Conservation (phyloP, 2,329 filamentous ascomycete genomes). For the Aspergillus sp. region DNA sequence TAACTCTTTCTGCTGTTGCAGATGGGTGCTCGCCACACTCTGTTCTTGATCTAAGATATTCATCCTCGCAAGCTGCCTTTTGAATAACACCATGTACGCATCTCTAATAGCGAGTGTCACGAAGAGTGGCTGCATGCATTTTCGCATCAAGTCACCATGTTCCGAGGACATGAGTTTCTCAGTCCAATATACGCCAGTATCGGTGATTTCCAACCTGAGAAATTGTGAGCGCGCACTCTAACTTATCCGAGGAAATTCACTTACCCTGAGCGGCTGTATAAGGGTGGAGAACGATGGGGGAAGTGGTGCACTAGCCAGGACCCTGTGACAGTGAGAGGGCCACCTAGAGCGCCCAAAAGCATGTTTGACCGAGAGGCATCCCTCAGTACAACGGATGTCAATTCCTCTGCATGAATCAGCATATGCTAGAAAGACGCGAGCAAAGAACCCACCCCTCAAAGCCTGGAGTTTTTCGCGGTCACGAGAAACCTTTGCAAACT, state of each 20-base stretch:
- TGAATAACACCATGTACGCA: conserved; percentile 29
- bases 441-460: conserved; percentile 40
- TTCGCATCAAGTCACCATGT: conserved; percentile 27
- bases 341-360: conserved; percentile 47
- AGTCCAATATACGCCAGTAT: conserved; percentile 25
- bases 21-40: conserved; percentile 12
- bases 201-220: conserved; percentile 26
- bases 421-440: neutral
- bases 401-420: conserved; percentile 39
- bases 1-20: conserved; percentile 10
- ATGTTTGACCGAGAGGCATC: conserved; percentile 45
- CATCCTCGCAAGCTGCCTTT: conserved; percentile 26
- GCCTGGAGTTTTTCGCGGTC: conserved; percentile 48
- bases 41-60: conserved; percentile 14
- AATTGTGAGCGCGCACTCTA: conserved; percentile 9
- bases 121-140: conserved; percentile 29
- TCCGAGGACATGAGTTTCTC: conserved; percentile 26
- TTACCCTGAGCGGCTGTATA: conserved; percentile 60
- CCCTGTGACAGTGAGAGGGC: conserved; percentile 48
- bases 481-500: conserved; percentile 58
- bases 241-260: conserved; percentile 15
- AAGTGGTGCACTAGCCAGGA: conserved; percentile 63
- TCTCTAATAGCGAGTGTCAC: conserved; percentile 33
- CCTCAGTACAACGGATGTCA: conserved; percentile 44
- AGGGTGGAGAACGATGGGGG: conserved; percentile 58